A percentile compares a stretch with the other conserved stretches of the same genome.
phyloP scores from a whole-genome alignment of 192 early-diverging fungal species.

The Coemansia sp. region DNA sequence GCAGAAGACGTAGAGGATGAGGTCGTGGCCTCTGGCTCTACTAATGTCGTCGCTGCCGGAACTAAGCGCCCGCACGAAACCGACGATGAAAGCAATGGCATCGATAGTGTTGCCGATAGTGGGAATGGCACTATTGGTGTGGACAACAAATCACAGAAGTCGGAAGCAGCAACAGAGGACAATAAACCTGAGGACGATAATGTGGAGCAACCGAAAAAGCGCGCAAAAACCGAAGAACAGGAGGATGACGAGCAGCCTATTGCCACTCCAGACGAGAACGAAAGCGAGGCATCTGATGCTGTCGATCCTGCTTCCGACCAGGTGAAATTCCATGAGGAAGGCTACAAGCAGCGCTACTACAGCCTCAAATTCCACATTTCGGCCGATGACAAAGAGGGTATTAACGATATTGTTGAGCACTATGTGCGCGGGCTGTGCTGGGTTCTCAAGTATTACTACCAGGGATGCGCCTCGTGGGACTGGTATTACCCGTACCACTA shows the following conservation, averaged over 20 bases:
- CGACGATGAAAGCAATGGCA: constrained; percentile 18
- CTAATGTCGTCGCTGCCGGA: constrained; percentile 10
- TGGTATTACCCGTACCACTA: constrained; percentile 99
- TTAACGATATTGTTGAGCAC: constrained; percentile 62
- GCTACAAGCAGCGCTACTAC: constrained; percentile 77
- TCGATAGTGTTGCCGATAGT: not conserved
- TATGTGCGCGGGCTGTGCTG: constrained; percentile 96
- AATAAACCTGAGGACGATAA: not conserved
- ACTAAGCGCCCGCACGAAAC: constrained; percentile 56
- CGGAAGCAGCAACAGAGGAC: constrained; percentile 7
- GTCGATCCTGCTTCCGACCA: constrained; percentile 42
- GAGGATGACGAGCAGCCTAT: constrained; percentile 36
- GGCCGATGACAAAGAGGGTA: constrained; percentile 56
- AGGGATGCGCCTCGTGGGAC: constrained; percentile 90
- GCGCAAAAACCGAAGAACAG: constrained; percentile 14
- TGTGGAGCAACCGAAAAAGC: constrained; percentile 16
- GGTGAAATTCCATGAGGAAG: constrained; percentile 72
- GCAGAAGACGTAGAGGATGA: constrained; percentile 13
- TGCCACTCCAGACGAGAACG: constrained; percentile 21
- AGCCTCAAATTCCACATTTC: constrained; percentile 64
- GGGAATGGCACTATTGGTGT: constrained; percentile 2
- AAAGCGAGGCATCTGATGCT: constrained; percentile 18
- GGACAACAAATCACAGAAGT: not conserved
- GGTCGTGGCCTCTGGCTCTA: constrained; percentile 24
- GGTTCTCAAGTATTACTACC: constrained; percentile 95